phyloP scores from a whole-genome alignment of 306 rosid species.

The cucumber (Cucumis sativus) region DNA sequence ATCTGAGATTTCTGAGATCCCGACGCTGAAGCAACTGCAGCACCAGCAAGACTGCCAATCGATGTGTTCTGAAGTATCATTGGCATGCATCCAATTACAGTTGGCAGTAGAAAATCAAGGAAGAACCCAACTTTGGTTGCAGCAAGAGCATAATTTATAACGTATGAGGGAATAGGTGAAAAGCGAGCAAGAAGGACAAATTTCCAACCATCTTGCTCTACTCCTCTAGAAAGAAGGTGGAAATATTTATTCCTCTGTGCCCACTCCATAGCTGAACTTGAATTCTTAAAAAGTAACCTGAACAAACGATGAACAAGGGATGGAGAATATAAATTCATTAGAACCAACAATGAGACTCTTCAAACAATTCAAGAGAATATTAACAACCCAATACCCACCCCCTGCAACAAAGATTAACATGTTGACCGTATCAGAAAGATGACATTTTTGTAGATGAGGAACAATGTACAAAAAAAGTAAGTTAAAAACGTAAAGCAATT shows the following conservation, averaged over 20 bases:
- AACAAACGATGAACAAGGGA: not conserved
- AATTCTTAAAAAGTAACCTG: constrained; percentile 70
- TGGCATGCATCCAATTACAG: constrained; percentile 70
- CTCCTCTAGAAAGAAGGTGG: constrained; percentile 63
- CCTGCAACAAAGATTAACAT: not conserved
- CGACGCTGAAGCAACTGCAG: constrained; percentile 68
- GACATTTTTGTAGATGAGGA: not conserved
- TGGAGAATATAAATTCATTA: not conserved
- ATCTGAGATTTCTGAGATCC: constrained; percentile 44
- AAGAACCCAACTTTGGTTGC: constrained; percentile 74
- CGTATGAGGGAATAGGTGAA: constrained; percentile 84
- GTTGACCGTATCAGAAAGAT: not conserved
- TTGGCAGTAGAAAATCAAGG: constrained; percentile 78
- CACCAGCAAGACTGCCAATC: constrained; percentile 91
- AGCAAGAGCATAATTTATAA: constrained; percentile 84
- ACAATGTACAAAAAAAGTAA: not conserved
- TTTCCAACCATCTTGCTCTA: constrained; percentile 93
- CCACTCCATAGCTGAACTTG: constrained; percentile 75
- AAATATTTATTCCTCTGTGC: constrained; percentile 69
- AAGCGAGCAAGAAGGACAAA: constrained; percentile 93
- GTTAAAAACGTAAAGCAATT: not conserved
- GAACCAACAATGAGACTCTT: not conserved
- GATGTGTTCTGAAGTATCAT: constrained; percentile 95
- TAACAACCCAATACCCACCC: too few species aligned
- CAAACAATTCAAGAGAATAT: not conserved